Evolutionary conservation across 805 yeast genomes (phyloP), one percentile per base, ranked within the genome.

Genomic region (Kodamaea jinghongensis): DNA sequence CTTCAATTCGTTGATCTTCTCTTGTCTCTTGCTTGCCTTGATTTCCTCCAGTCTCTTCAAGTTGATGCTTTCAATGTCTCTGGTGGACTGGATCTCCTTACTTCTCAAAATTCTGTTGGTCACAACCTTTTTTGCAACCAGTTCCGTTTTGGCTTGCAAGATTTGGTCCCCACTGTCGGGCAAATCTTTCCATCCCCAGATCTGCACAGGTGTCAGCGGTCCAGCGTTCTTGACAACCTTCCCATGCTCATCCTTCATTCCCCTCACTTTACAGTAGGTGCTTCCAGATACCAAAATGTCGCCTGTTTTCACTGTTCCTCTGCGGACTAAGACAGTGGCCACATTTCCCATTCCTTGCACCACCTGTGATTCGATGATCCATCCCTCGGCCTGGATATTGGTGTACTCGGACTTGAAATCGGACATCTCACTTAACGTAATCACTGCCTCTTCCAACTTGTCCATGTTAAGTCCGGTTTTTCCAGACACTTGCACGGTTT

Each of bases 121-220:
- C 4, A 81, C 72, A 5, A 84, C 96, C 47, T 79, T 78, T 52
- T 87, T 88, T 6, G 96, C 96, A 26, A 70, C 60, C 10, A 77
- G 68, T 56, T 90, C 97, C 51, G 64, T 78, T 45, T 76, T 76
- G 9, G 93, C 95, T 56, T 88, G 83, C 4, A 91, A 56, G 1
- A 86, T 79, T 47, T 78, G 78, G 46, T 88, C 96, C 7, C 99
- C 99, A 8, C 96, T 93, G 38, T 78, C 86, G 0, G 98, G 98
- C 27, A 90, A 64, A 26, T 81, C 90, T 56, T 85, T 89, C 99
- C 99, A 93, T 1, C 99, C 99, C 57, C 86, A 75, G 6, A 93
- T 71, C 52, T 88, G 95, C 1, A 87, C 95, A 0, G 98, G 96
- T 6, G 85, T 81, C 0, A 96, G 83, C 0, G 99, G 98, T 1